Conservation (phyloP, 306 rosid species). For the Acmispon strigosus region DNA sequence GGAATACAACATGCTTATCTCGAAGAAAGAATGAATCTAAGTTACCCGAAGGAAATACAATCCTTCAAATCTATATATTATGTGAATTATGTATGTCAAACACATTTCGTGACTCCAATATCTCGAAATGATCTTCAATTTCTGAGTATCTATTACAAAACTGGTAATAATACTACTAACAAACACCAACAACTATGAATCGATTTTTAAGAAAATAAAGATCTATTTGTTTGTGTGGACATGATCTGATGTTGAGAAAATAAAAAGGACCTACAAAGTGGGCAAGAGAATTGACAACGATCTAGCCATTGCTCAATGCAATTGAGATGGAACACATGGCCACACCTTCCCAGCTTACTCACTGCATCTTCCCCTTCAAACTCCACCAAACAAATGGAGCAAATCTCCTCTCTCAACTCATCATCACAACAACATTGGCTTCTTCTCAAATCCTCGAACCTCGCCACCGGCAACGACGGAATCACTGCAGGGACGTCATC, state of each 20-base stretch:
- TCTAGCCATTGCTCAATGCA: slow-evolving; percentile 73
- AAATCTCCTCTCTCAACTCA: slow-evolving; percentile 30
- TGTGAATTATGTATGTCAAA: no score
- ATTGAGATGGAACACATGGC: slow-evolving; percentile 56
- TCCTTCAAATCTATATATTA: no score
- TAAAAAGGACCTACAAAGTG: slow-evolving; percentile 65
- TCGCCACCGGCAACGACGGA: slow-evolving; percentile 25
- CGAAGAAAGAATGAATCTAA: no score
- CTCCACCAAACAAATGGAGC: slow-evolving; percentile 75
- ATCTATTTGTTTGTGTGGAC: not conserved
- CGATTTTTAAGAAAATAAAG: not conserved
- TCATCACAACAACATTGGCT: not conserved
- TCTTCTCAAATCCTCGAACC: slow-evolving; percentile 36
- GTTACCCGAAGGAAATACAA: no score
- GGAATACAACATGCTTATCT: no score
- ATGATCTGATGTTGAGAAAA: slow-evolving; percentile 21
- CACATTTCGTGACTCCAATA: not conserved
- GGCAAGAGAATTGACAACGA: slow-evolving; percentile 57
- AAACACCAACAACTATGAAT: not conserved
- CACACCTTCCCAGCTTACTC: slow-evolving; percentile 43
- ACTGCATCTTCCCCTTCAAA: slow-evolving; percentile 59
- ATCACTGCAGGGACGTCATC: not conserved
- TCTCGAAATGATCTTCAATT: not conserved
- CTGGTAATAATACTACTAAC: not conserved
- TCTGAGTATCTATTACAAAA: not conserved